Evolutionary conservation across 2,329 filamentous ascomycete genomes (phyloP).

Genomic region (Mycocentrospora acerina): DNA sequence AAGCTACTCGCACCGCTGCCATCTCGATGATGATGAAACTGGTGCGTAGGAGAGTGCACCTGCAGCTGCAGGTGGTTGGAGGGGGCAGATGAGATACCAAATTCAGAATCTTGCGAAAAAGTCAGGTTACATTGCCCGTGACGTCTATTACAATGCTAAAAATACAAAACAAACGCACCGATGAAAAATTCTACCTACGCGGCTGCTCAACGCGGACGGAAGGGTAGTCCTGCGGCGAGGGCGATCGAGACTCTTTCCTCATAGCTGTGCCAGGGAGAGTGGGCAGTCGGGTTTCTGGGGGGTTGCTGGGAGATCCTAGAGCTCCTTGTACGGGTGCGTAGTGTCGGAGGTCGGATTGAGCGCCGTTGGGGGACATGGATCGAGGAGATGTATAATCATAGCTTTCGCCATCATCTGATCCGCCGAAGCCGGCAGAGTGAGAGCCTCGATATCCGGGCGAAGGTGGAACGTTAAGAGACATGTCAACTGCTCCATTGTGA

Average conservation of each 20-base stretch:
- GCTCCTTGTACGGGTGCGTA: conserved; percentile 31
- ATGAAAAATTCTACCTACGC: conserved; percentile 34
- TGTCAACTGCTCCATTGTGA: conserved; percentile 36
- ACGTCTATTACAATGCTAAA: conserved; percentile 29
- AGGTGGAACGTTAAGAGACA: conserved; percentile 36
- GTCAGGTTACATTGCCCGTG: conserved; percentile 28
- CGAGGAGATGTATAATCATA: conserved; percentile 24
- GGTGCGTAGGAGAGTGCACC: too few species aligned
- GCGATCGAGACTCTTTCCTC: conserved; percentile 23
- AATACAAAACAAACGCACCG: conserved; percentile 27
- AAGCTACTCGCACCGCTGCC: conserved; percentile 37
- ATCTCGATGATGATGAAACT: conserved; percentile 34
- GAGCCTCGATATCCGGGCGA: conserved; percentile 29
- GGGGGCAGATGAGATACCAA: conserved; percentile 15
- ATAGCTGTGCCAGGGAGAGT: conserved; percentile 24
- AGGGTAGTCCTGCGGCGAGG: conserved; percentile 20
- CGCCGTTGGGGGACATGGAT: conserved; percentile 24
- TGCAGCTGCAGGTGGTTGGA: conserved; percentile 16
- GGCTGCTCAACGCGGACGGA: conserved; percentile 23
- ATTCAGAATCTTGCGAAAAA: conserved; percentile 22
- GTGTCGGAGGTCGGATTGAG: conserved; percentile 25
- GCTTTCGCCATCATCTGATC: conserved; percentile 33
- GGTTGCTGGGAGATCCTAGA: conserved; percentile 20
- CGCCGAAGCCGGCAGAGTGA: conserved; percentile 25
- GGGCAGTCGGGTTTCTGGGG: conserved; percentile 28